phyloP scores from a whole-genome alignment of 257 asterid species.

The Solanum arcanum region DNA sequence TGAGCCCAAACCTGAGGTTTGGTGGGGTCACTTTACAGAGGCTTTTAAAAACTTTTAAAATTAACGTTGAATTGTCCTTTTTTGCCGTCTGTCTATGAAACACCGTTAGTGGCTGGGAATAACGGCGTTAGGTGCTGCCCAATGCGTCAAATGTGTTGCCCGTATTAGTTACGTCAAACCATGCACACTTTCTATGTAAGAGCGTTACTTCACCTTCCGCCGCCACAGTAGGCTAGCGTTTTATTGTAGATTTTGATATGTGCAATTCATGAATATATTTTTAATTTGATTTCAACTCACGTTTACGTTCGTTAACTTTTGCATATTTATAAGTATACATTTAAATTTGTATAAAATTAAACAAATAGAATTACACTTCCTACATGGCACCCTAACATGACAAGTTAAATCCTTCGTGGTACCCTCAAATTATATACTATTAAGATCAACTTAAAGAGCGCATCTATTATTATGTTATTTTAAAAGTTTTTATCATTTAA shows the following conservation, averaged over 20 bases:
- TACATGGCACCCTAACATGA: too few relatives aligned
- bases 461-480: background rate
- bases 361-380: fast-evolving
- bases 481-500: too few relatives aligned
- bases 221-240: background rate
- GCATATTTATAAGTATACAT: fast-evolving
- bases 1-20: conserved; percentile 28
- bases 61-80: background rate
- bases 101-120: conserved; percentile 23
- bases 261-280: fast-evolving
- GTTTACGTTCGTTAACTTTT: fast-evolving
- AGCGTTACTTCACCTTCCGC: conserved; percentile 13
- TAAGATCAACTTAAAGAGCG: too few relatives aligned
- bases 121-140: conserved; percentile 41
- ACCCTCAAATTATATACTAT: too few relatives aligned
- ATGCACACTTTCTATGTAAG: background rate
- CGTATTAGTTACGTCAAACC: background rate
- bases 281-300: background rate
- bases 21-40: background rate
- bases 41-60: background rate
- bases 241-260: fast-evolving
- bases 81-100: conserved; percentile 2
- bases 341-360: too few relatives aligned
- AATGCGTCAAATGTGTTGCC: conserved; percentile 10
- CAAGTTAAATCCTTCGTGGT: background rate